A percentile compares a stretch with the other conserved stretches of the same genome.
phyloP scores from a whole-genome alignment of 108 stramenopile species.

The Skeletonema potamos region DNA sequence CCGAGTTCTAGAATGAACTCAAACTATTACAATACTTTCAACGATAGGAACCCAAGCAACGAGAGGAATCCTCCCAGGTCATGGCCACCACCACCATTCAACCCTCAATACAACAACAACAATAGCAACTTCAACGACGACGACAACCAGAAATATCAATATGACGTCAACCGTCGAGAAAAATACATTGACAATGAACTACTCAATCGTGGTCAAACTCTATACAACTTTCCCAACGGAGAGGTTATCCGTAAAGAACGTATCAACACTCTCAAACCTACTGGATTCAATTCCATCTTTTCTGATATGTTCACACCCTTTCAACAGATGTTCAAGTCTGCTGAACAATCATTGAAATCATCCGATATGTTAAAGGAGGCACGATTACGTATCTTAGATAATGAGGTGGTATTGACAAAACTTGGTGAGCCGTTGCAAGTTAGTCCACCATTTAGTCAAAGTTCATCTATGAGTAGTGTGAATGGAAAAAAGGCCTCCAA shows the following conservation, averaged over 20 bases:
- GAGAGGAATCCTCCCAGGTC: neutral
- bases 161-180: neutral
- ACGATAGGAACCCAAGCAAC: neutral
- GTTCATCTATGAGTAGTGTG: conserved; percentile 46
- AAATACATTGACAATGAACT: neutral
- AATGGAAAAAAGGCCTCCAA: conserved; percentile 58
- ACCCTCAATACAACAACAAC: neutral
- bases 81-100: neutral
- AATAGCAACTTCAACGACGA: neutral
- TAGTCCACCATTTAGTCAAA: conserved; percentile 68
- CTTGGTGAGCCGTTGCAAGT: conserved; percentile 69
- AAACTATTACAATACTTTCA: neutral
- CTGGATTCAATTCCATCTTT: neutral
- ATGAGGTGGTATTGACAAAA: conserved; percentile 25
- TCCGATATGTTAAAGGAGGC: conserved; percentile 68
- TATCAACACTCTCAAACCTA: neutral
- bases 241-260: neutral
- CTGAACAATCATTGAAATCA: conserved; percentile 59
- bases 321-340: neutral
- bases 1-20: too few relatives aligned
- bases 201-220: neutral
- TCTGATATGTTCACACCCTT: neutral
- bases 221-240: neutral
- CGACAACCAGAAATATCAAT: neutral
- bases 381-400: conserved; percentile 39